Evolutionary conservation across 2,329 filamentous ascomycete species (phyloP), one percentile per base, ranked within the genome.

Genomic region (Emydomyces testavorans): DNA sequence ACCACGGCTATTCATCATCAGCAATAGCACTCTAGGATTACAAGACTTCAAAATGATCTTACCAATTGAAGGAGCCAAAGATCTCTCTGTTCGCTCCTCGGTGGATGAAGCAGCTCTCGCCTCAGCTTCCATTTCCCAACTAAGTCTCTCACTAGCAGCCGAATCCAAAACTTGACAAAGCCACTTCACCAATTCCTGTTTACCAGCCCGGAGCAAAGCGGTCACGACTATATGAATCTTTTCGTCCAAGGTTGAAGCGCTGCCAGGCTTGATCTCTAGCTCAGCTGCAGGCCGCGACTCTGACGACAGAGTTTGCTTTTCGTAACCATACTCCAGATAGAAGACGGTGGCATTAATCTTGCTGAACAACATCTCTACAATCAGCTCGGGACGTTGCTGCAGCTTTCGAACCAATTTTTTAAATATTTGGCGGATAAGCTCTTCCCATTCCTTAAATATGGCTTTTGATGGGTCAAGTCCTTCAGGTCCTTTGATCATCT

Each of bases 341-440:
- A 85, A 86, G 0, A 87, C 76, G 0, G 86, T 94, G 38, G 78
- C 77, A 44, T 80, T 82, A 49, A 88, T 83, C 65, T 98, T 98
- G 64, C 85, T 94, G 65, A 98, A 98, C 11, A 98, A 73, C 74
- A 98, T 79, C 66, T 98, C 92, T 0, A 93, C 82, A 42, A 94
- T 76, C 34, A 95, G 71, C 53, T 90, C 85, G 0, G 88, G 88
- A 36, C 88, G 78, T 56, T 94, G 80, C 52, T 92, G 78, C 1
- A 96, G 75, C 66, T 92, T 94, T 60, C 84, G 88, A 47, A 86
- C 75, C 54, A 90, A 83, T 59, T 82, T 83, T 56, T 82, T 80
- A 54, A 95, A 76, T 32, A 96, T 75, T 58, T 95, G 89, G 62
- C 82, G 83, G 3, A 86, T 77, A 29, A 98, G 73, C 57, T 94